These are phyloP conservation scores for Dictyostelium citrinum DNA, from an alignment of 78 protist genomes.

Conservation along the genomic window DNA sequence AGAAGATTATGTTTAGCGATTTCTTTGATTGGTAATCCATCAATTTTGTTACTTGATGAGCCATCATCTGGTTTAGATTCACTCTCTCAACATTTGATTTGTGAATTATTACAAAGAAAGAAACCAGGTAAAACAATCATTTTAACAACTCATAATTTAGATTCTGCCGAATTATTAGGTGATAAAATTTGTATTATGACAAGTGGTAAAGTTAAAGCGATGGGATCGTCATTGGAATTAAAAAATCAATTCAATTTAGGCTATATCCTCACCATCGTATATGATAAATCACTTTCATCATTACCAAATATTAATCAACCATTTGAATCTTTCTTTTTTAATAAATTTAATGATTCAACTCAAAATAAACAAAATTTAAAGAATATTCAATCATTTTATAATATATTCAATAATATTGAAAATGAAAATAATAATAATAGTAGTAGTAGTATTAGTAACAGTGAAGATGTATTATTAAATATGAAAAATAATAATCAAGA, in stretches of 20 bases:
- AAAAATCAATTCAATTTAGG: neutral
- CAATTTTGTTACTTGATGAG: constrained; percentile 18
- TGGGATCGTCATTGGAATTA: constrained; percentile 85
- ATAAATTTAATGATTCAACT: neutral
- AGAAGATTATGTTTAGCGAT: constrained; percentile 32
- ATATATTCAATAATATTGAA: neutral
- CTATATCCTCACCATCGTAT: neutral
- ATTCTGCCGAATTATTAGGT: constrained; percentile 96
- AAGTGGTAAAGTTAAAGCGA: constrained; percentile 74
- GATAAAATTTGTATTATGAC: constrained; percentile 93
- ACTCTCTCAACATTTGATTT: neutral
- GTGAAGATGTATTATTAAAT: neutral
- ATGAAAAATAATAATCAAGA: neutral
- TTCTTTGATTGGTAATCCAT: constrained; percentile 41
- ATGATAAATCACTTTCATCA: neutral
- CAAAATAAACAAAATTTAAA: neutral
- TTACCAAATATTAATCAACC: neutral
- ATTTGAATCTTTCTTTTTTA: neutral
- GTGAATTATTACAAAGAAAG: constrained; percentile 82
- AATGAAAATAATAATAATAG: neutral
- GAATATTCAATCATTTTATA: neutral
- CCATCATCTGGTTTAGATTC: constrained; percentile 18
- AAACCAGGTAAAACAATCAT: constrained; percentile 75
- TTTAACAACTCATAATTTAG: constrained; percentile 94
- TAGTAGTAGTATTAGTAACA: no score